These are phyloP conservation scores for Cicer yamashitae DNA, from an alignment of 306 rosid genomes.

Conservation along the genomic window DNA sequence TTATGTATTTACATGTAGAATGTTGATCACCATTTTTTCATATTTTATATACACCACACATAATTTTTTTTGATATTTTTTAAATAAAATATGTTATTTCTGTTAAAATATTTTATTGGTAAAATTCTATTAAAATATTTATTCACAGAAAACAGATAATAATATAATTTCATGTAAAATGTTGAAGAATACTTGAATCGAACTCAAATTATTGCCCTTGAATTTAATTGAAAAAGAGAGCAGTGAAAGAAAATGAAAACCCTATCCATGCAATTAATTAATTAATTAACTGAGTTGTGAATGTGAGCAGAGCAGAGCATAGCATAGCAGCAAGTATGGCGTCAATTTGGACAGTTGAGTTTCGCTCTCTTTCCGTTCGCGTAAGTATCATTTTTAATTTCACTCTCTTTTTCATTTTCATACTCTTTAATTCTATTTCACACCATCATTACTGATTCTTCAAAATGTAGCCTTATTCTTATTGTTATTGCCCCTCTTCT, in stretches of 20 bases:
- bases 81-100: too few relatives aligned
- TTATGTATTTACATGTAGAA: too few relatives aligned
- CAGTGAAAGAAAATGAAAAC: not conserved
- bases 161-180: too few relatives aligned
- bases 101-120: too few relatives aligned
- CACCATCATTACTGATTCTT: not conserved
- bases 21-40: too few relatives aligned
- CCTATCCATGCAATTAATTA: too few relatives aligned
- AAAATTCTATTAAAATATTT: too few relatives aligned
- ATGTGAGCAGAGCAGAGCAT: not conserved
- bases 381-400: conserved; percentile 41
- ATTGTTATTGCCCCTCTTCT: not conserved
- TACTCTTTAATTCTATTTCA: not conserved
- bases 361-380: conserved; percentile 48
- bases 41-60: too few relatives aligned
- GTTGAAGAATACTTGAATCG: too few relatives aligned
- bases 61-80: too few relatives aligned
- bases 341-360: conserved; percentile 52
- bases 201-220: too few relatives aligned
- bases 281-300: conserved; percentile 3
- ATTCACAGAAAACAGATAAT: too few relatives aligned
- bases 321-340: conserved; percentile 52
- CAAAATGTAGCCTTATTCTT: conserved; percentile 25
- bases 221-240: not conserved
- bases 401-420: not conserved